These are phyloP conservation scores for Fistulifera pelliculosa DNA, from an alignment of 108 stramenopile species.

Conservation along the genomic window DNA sequence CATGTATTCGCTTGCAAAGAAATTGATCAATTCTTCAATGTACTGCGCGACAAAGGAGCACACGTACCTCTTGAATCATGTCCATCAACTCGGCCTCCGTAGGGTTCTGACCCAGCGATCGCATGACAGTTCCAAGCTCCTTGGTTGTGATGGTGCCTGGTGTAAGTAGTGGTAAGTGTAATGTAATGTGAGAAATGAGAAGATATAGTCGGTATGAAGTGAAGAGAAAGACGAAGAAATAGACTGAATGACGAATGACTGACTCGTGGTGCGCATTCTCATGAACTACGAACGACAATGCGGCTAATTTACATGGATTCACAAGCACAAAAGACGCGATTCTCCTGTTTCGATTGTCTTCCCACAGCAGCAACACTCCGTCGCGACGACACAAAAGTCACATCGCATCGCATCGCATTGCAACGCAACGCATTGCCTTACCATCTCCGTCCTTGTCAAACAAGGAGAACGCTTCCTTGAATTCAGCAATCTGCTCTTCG, in stretches of 20 bases:
- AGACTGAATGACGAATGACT: too few relatives aligned
- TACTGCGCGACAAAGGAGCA: neutral
- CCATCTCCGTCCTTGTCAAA: constrained; percentile 99
- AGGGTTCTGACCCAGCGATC: constrained; percentile 99
- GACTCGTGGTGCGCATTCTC: too few relatives aligned
- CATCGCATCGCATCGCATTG: too few relatives aligned
- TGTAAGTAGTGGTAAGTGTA: neutral
- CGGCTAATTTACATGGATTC: too few relatives aligned
- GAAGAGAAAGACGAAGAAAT: too few relatives aligned
- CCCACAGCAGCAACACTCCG: too few relatives aligned
- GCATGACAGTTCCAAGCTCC: constrained; percentile 99
- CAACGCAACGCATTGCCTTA: too few relatives aligned
- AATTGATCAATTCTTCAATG: neutral
- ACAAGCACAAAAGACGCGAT: too few relatives aligned
- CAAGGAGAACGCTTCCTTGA: constrained; percentile 99
- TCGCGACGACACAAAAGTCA: too few relatives aligned
- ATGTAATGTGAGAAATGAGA: neutral
- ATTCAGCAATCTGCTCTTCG: constrained; percentile 98
- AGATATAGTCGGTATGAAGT: too few relatives aligned
- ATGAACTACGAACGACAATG: too few relatives aligned
- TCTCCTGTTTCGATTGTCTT: too few relatives aligned
- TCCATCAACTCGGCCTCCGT: constrained; percentile 99
- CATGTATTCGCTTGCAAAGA: neutral
- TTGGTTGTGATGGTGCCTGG: constrained; percentile 99
- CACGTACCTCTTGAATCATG: constrained; percentile 98